These are phyloP conservation scores for Maudiozyma barnettii DNA, from an alignment of 805 yeast genomes.

Conservation along the genomic window DNA sequence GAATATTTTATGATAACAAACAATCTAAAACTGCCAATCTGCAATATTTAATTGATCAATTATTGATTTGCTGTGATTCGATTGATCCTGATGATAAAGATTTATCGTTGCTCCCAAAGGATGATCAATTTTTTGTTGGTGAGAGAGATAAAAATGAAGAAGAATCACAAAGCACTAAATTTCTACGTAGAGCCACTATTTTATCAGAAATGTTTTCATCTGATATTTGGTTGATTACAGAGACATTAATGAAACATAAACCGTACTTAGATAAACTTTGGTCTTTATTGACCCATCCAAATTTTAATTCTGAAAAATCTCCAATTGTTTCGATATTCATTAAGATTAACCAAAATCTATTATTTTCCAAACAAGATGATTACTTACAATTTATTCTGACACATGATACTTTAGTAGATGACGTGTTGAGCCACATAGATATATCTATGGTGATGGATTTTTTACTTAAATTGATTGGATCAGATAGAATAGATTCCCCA, in stretches of 20 bases:
- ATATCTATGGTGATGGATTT: conserved; percentile 89
- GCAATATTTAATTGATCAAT: conserved; percentile 18
- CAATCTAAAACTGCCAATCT: conserved; percentile 14
- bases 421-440: conserved; percentile 64
- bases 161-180: conserved; percentile 1
- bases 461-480: conserved; percentile 71
- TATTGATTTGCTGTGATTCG: conserved; percentile 13
- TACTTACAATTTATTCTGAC: conserved; percentile 18
- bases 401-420: conserved; percentile 31
- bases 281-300: conserved; percentile 55
- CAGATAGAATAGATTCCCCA: conserved; percentile 79
- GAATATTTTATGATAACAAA: conserved; percentile 20
- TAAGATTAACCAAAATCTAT: conserved; percentile 75
- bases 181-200: conserved; percentile 17
- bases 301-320: conserved; percentile 49
- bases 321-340: conserved; percentile 71
- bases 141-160: background rate
- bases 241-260: conserved; percentile 68
- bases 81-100: background rate
- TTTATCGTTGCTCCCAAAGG: background rate
- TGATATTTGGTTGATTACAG: conserved; percentile 86
- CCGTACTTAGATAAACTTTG: conserved; percentile 59
- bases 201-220: conserved; percentile 75
- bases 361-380: conserved; percentile 56
- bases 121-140: background rate